Base-by-base conservation (phyloP, 2,329 filamentous ascomycete species). In the Sporothrix sp. region DNA sequence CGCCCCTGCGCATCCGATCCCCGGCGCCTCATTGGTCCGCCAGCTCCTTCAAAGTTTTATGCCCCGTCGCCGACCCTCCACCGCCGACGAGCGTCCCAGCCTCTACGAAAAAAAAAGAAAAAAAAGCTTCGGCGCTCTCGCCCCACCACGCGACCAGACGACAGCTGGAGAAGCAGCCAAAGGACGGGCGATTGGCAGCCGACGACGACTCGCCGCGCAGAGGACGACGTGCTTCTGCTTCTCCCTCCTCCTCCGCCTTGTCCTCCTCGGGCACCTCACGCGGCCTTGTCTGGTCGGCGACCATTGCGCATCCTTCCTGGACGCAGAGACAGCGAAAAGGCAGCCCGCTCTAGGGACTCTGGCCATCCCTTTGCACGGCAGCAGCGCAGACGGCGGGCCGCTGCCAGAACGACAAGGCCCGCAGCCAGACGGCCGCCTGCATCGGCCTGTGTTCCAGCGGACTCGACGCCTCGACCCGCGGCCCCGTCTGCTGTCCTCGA, bases 271-370 rank as follows among this genome's bases (percentile, higher is more conserved):
- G 46, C 46, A 50, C 46, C 51, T 50, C 21, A 13, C n/a, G n/a
- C n/a, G 27, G 27, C 27, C 44, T 52, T 43, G 32, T 38, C 39
- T 49, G 46, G 51, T 52, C 51, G 51, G 51, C 51, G 51, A 52
- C 45, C 51, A 45, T 45, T 20, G n/a, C n/a, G n/a, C n/a, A n/a
- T n/a, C n/a, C n/a, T n/a, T n/a, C n/a, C n/a, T n/a, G n/a, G n/a
- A n/a, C n/a, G n/a, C n/a, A n/a, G n/a, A n/a, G n/a, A n/a, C n/a
- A n/a, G 18, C 33, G 28, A 44, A 18, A 44, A 18, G 16, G 18
- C n/a, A 20, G 7, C 42, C 42, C 18, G 42, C 18, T 18, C 16
- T 18, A 18, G 4, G 18, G 30, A 28, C 27, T 45, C 27, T 27
- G 23, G 43, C 30, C 30, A 36, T 45, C n/a, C n/a, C n/a, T n/a